Conservation (phyloP, 2,329 filamentous ascomycete genomes). For the Diaporthe vaccinii region DNA sequence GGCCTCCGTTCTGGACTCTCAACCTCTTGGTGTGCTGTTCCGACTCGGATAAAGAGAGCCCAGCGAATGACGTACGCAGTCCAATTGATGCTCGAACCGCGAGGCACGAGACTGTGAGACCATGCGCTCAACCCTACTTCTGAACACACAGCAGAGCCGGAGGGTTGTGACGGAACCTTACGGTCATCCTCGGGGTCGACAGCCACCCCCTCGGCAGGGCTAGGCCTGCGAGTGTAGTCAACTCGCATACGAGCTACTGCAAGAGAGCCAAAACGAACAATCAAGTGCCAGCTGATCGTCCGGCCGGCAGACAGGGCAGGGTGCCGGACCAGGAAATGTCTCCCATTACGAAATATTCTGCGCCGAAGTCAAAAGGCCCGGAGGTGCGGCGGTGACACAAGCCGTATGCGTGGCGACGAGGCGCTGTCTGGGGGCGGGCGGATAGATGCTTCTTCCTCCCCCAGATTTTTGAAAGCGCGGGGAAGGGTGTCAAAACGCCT, state of each 20-base stretch:
- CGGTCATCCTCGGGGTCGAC: slow-evolving; percentile 13
- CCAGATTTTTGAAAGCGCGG: slow-evolving; percentile 34
- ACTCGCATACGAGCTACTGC: slow-evolving; percentile 35
- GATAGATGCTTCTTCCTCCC: slow-evolving; percentile 24
- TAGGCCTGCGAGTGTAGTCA: slow-evolving; percentile 8
- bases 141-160: not conserved
- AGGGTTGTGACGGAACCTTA: slow-evolving; percentile 1
- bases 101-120: slow-evolving; percentile 35
- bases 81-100: not conserved
- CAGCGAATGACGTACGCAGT: slow-evolving; percentile 16
- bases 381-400: slow-evolving; percentile 25
- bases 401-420: slow-evolving; percentile 19
- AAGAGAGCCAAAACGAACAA: slow-evolving; percentile 13
- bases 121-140: slow-evolving; percentile 35
- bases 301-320: not conserved
- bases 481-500: slow-evolving; percentile 32
- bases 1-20: not conserved
- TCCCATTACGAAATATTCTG: not conserved
- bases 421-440: slow-evolving; percentile 8
- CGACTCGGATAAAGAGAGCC: not conserved
- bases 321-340: not conserved
- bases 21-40: not conserved
- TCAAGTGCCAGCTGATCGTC: slow-evolving; percentile 5
- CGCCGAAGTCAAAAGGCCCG: slow-evolving; percentile 2
- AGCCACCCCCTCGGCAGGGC: slow-evolving; percentile 17